Evolutionary conservation across 306 rosid genomes (phyloP), one percentile per base, ranked within the genome.

Genomic region (Vicia sativa): DNA sequence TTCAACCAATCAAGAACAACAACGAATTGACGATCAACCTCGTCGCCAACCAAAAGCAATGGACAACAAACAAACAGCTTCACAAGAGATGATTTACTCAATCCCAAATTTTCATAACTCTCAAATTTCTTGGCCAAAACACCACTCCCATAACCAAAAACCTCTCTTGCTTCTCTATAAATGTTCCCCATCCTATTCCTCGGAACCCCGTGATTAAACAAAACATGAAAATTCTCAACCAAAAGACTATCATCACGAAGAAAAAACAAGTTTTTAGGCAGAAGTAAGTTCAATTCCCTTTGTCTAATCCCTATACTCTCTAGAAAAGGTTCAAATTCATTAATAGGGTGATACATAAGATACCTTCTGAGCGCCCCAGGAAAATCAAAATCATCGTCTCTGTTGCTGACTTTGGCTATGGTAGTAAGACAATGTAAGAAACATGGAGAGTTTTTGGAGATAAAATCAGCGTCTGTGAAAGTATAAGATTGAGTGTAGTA

Each of bases 301-400:
- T 77, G 85, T 6, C 43, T 46, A 70, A 91, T 56, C 12, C 96
- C 95, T 56, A 91, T 68, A 75, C 96, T 89, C 81, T 91, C 97
- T 6, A 89, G 69, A 71, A 91, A 89, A 0, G 96, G 96, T 50
- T 91, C 97, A 48, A 85, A 89, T 86, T 91, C 97, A 18, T 91
- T 89, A 12, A 91, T 78, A 37, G 95, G 96, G 67, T 89, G 65
- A 37, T 85, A 87, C 44, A 88, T 80, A 37, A 91, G 60, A 35
- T 78, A 83, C 76, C 80, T 76, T 19, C 63, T 69, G 29, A 91
- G 53, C 11, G 80, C 65, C 4, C 72, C 84, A 23, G 74, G 65
- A 62, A 82, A 83, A 42, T 80, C 68, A 62, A 82, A 83, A 42
- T 78, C 87, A 39, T 59, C 55, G 2, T 56, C 49, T 3, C 45